Evolutionary conservation across 2,329 filamentous ascomycete genomes (phyloP), one percentile per base, ranked within the genome.

Genomic region (Ilyonectria mors-panacis): DNA sequence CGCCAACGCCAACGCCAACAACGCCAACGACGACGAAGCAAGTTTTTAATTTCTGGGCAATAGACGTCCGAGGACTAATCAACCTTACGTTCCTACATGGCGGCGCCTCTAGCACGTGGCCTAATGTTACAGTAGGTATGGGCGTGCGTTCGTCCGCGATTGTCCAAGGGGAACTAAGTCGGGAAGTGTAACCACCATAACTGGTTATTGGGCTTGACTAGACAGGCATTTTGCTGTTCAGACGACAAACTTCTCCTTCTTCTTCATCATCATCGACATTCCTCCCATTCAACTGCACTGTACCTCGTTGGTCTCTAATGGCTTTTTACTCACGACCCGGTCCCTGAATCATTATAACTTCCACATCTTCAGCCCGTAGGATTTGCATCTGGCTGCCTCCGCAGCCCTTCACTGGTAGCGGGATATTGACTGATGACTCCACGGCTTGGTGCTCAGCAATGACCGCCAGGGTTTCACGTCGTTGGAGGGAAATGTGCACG

Each of bases 391-490:
- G 30, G 30, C 53, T 47, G 19, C 28, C 12, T 56, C 2, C 19
- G 30, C 10, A 30, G 37, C 21, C 30, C 33, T 39, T 66, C 45
- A 45, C 35, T 51, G 15, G 26, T 23, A 26, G 45, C 21, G 37
- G 58, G 47, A 44, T 48, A 44, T 42, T 47, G 45, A 6, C 48
- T 55, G 37, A 37, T 33, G 53, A 30, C 39, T 47, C 44, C 39
- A 42, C 23, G 44, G 35, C 23, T 44, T 17, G n/a, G 26, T 47
- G 33, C 21, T 47, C 28, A 33, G 39, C 19, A 44, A 51, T 55
- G 8, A 47, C 33, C 23, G 53, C 56, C 58, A 58, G 61, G 50
- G 54, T 42, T 50, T 66, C 58, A 61, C 63, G 35, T 48, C n/a
- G 58, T 39, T 58, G 42, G 35, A 66, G 33, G 30, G 28, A 58